Base-by-base conservation (phyloP, 805 yeast species). In the Hermanozyma aechmeae region DNA sequence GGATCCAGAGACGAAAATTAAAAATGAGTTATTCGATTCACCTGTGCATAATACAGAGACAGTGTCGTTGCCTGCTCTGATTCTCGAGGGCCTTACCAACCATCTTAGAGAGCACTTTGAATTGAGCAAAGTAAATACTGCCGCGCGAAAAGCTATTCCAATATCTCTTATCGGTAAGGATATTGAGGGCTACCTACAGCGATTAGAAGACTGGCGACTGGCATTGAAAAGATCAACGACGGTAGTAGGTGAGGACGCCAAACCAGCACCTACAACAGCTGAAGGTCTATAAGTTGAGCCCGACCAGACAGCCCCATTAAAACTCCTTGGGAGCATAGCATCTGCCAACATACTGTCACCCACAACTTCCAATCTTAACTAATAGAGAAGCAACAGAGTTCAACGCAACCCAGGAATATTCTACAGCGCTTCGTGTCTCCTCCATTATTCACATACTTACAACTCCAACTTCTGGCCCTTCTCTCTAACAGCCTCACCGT, bases 401-500 rank as follows among this genome's bases (percentile, higher is more conserved):
- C n/a, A n/a, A n/a, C n/a, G n/a, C n/a, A n/a, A n/a, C n/a, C n/a
- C n/a, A n/a, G n/a, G n/a, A n/a, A n/a, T n/a, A n/a, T n/a, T n/a
- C n/a, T n/a, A n/a, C n/a, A n/a, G n/a, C n/a, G n/a, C n/a, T n/a
- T n/a, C n/a, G n/a, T n/a, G n/a, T n/a, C n/a, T n/a, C n/a, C n/a
- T n/a, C n/a, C 21, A 8, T 18, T 18, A 18, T 8, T 18, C 10
- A 11, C 11, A 11, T 8, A 11, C 14, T 48, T 64, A 71, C 46
- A 71, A 63, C 33, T 59, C 34, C 46, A 72, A 65, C 26, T 60
- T 51, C 19, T 67, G 71, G 36, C 82, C 82, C 48, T 76, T 77
- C 57, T 78, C 87, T 65, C 83, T 79, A 58, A 86, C 94, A 51
- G 92, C 73, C 65, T 86, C 93, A 59, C 98, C 98, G 59, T 84